These are phyloP conservation scores for Torulaspora delbrueckii DNA, from an alignment of 805 yeast genomes.

Conservation along the genomic window DNA sequence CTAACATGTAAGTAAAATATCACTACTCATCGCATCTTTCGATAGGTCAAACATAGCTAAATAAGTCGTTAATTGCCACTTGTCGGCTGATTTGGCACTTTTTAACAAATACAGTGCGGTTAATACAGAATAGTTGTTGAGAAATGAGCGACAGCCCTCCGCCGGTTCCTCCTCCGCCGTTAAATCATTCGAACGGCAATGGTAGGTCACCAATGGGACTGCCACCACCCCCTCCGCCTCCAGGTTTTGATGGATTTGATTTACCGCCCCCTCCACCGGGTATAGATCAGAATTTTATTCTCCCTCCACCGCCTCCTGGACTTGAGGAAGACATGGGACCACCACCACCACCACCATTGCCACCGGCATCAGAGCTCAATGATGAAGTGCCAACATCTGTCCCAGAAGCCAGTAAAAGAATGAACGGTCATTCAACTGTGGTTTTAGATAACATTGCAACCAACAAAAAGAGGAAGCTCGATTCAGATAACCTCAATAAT, in stretches of 20 bases:
- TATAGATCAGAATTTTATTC: conserved; percentile 13
- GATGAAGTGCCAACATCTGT: neutral
- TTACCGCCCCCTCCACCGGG: conserved; percentile 35
- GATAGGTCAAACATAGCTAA: neutral
- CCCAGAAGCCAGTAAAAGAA: neutral
- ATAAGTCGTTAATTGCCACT: neutral
- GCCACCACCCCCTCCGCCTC: conserved; percentile 7
- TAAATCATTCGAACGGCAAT: neutral
- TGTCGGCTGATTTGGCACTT: neutral
- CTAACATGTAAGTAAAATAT: neutral
- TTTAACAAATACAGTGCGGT: neutral
- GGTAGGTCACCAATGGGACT: conserved; percentile 4
- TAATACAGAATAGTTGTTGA: neutral
- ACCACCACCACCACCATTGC: conserved; percentile 17
- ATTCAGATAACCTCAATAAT: conserved; percentile 14
- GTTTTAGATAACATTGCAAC: neutral
- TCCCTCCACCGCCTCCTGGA: conserved; percentile 31
- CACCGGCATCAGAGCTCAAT: conserved; percentile 9
- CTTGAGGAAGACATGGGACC: conserved; percentile 14
- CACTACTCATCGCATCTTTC: conserved; percentile 1
- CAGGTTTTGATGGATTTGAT: conserved; percentile 18
- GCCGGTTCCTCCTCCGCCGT: conserved; percentile 28
- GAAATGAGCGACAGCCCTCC: conserved; percentile 10
- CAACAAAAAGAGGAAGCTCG: conserved; percentile 17
- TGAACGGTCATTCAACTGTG: neutral